Evolutionary conservation across 139 green algal species (phyloP).

Genomic region (Haematococcus lacustris): DNA sequence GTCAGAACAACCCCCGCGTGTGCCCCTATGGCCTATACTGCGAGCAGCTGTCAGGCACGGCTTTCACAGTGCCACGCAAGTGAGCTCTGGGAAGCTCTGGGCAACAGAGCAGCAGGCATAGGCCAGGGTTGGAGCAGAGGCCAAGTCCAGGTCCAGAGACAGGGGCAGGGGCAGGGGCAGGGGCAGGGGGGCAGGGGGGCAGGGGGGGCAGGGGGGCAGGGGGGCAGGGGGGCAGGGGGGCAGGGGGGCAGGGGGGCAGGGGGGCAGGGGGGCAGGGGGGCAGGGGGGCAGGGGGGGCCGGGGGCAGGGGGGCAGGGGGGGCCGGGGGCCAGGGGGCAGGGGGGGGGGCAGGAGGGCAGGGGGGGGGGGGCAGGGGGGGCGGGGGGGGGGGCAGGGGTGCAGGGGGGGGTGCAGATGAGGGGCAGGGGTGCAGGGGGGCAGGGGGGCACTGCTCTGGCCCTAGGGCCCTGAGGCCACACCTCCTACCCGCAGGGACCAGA

Average conservation of each 20-base stretch:
- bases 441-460: neutral
- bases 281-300: neutral
- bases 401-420: neutral
- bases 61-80: conserved; percentile 84
- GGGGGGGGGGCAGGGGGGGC: too few relatives aligned
- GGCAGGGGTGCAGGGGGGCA: neutral
- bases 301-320: neutral
- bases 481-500: conserved; percentile 40
- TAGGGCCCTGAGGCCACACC: neutral
- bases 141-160: too few relatives aligned
- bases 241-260: neutral
- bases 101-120: too few relatives aligned
- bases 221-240: neutral
- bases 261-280: neutral
- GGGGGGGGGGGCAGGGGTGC: too few relatives aligned
- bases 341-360: too few relatives aligned
- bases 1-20: conserved; percentile 81
- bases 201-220: neutral
- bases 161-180: neutral
- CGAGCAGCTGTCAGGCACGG: conserved; percentile 86
- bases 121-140: too few relatives aligned
- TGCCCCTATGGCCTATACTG: conserved; percentile 86
- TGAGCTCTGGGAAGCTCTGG: too few relatives aligned
- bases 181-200: neutral
- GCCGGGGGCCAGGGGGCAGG: too few relatives aligned